phyloP scores from a whole-genome alignment of 441 rosid genomes.

The Eutrema salsugineum region DNA sequence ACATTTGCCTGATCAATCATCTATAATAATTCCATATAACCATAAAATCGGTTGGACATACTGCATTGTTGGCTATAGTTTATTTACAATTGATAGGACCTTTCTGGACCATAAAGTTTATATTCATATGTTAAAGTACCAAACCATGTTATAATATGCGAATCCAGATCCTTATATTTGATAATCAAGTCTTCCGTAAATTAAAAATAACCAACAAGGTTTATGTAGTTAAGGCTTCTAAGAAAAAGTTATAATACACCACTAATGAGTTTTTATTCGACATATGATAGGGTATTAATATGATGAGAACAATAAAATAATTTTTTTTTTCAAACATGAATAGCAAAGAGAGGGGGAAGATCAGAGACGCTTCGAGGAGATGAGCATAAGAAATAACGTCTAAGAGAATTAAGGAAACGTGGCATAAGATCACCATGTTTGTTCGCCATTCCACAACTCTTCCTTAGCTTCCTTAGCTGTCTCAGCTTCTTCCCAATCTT shows the following conservation, averaged over 20 bases:
- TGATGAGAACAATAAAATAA: neutral
- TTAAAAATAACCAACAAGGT: neutral
- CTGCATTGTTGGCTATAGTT: neutral
- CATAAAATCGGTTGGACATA: neutral
- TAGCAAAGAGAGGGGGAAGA: conserved; percentile 6
- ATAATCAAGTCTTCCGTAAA: neutral
- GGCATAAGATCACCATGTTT: conserved; percentile 1
- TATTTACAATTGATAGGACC: neutral
- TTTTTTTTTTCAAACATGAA: conserved; percentile 1
- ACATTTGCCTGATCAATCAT: neutral
- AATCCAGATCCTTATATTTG: neutral
- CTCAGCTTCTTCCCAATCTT: conserved; percentile 22
- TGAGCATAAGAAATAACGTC: conserved; percentile 9
- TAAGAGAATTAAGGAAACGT: conserved; percentile 3
- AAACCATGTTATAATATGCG: neutral
- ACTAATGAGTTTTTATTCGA: neutral
- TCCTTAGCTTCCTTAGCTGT: conserved; percentile 16
- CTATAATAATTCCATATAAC: neutral
- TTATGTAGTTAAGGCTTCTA: neutral
- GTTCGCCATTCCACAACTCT: conserved; percentile 3
- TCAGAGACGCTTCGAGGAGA: neutral
- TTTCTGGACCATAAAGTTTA: neutral
- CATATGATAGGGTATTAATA: neutral
- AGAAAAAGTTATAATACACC: neutral
- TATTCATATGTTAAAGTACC: neutral